Base-by-base conservation (phyloP, 306 rosid species). In the Trifolium pratense region DNA sequence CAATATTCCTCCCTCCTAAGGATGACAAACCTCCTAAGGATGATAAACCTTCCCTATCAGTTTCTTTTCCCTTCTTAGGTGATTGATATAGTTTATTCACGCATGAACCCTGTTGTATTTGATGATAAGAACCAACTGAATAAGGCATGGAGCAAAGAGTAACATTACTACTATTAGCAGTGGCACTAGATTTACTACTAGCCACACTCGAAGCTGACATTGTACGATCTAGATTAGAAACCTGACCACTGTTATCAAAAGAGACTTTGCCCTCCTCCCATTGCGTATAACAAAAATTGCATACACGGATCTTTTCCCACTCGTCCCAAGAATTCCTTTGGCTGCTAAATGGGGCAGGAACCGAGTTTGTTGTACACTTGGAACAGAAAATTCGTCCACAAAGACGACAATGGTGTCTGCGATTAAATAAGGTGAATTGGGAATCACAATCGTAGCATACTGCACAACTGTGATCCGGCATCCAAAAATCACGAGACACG, bases 301-400 rank as follows among this genome's bases (percentile, higher is more conserved):
- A 95, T 11, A 86, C 97, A 45, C 97, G 94, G 79, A 95, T 81
- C 87, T 75, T 91, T 59, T 91, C 97, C 75, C 63, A 48, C 75
- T 91, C 97, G 57, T 87, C 97, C 78, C 42, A 52, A 52, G 79
- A 46, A 68, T 58, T 83, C 55, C 73, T 69, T 75, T 82, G 75
- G 51, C 77, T 76, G 67, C 65, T 71, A 53, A 81, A 78, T n/a
- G 87, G 82, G 66, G 89, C 80, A 70, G 96, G 99, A 73, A 95
- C 73, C 5, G 88, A 82, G 72, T 95, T 90, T 63, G 82, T 48
- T n/a, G 99, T 88, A 75, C 99, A 95, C 80, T 77, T 88, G 18
- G 82, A 85, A 78, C 99, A 95, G 86, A 95, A 95, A 82, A 95
- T 86, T 3, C 93, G 86, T 7, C 99, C 99, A 80, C 99, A 95